Evolutionary conservation across 768 basidiomycete species (phyloP), one percentile per base, ranked within the genome.

Genomic region (Lepiota brunneoincarnata): DNA sequence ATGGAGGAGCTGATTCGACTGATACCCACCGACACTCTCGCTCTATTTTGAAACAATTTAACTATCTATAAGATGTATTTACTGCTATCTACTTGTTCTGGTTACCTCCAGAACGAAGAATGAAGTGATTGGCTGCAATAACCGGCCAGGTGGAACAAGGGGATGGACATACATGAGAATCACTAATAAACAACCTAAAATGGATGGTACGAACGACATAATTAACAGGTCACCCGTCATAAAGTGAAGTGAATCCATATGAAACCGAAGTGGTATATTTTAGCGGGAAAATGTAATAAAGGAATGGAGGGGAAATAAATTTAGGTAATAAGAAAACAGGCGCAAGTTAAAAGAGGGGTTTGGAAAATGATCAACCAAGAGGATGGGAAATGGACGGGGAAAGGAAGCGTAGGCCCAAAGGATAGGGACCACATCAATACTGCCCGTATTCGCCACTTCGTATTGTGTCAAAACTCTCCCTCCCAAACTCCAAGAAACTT

Each of bases 401-500:
- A n/a, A n/a, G n/a, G 23, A 28, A 28, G 23, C n/a, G 50, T 15
- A 35, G 7, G 10, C 4, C 35, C 48, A 18, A 31, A 31, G 18
- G 15, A 23, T 7, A 7, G 9, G 15, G 23, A 5, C 28, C 44
- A 46, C 35, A 37, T 38, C 44, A 15, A 38, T 34, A 24, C 37
- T 15, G 38, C 2, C 26, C 7, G 18, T 28, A 31, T 24, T 54
- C 52, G 7, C 18, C 64, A 59, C 72, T 76, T 42, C 73, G 70
- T 36, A 68, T 61, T 26, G 75, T 76, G 50, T 82, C 81, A 58
- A 82, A 79, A 6, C 78, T 79, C 51, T 77, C 80, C 31, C 80
- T 62, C 17, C 75, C 75, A 45, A 82, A 67, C 61, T 82, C 77
- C 51, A 82, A 64, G 59, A 82, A 82, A 63, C 80, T 82, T n/a